Evolutionary conservation across 2,329 filamentous ascomycete species (phyloP), one percentile per base, ranked within the genome.

Genomic region (Fusarium paranaense): DNA sequence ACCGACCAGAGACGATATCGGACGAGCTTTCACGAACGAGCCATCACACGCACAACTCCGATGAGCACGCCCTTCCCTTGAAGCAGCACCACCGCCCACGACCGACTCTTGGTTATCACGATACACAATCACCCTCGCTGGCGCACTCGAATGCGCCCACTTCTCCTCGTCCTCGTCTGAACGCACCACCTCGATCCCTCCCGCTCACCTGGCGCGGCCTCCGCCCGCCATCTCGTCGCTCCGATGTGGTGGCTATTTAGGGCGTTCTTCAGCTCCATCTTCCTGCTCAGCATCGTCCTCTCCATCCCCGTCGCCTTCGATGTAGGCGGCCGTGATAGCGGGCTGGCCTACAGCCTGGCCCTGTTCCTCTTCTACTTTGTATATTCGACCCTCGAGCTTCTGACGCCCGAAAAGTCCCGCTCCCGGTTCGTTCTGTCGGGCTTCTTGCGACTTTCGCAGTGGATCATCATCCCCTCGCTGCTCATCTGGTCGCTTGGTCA

Each of bases 271-370:
- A 94, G 94, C 85, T 88, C 92, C 81, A 85, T 94, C 84, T 98
- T 98, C 86, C 91, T 98, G 79, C 89, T 95, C 84, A 94, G 94
- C 85, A 95, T 98, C 83, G 92, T 98, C 81, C 93, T 98, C 81
- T 98, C 95, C 72, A 97, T 99, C 82, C 97, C 97, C 71, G 92
- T 99, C 81, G 94, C 96, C 80, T 98, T 98, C 86, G 97, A 99
- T 90, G 96, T 98, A 80, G 97, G 97, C 82, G 97, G 97, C 72
- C 92, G 95, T 80, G 95, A 97, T 78, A 97, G 95, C 81, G 97
- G 97, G 69, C 89, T 99, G 80, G 96, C 95, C 72, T 98, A 97
- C 86, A 98, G 95, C 81, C 90, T 98, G 63, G 91, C 94, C 57
- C 90, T 98, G 64, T 95, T 96, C 77, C 88, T 90, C 79, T 98